Evolutionary conservation across 2,329 filamentous ascomycete genomes (phyloP), one percentile per base, ranked within the genome.

Genomic region (Pseudogymnoascus sp.): DNA sequence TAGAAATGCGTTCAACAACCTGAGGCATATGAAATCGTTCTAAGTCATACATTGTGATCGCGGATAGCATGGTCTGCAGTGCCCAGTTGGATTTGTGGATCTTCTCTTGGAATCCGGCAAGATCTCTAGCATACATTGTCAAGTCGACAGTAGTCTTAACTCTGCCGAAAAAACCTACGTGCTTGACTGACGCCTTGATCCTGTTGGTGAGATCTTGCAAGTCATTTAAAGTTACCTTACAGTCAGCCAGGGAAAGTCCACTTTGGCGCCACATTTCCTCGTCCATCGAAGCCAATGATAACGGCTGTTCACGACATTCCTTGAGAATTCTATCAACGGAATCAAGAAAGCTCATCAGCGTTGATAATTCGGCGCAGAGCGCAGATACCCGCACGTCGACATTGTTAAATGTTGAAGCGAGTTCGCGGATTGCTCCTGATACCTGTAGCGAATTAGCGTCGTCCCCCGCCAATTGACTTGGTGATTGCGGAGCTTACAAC

Each of bases 31-130:
- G 5, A 15, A 41, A 9, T 17, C 15, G 4, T 12, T 15, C 48
- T 33, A 15, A 4, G 15, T 35, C 65, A 61, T 51, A 68, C 63
- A 71, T 65, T 8, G 62, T 67, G 55, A 72, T 68, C 5, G 69
- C 66, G 27, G 67, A 66, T 2, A 71, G 61, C 44, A 71, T 69
- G 2, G 69, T 71, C 59, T 71, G 70, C 38, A 72, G 60, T 2
- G 68, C 68, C 42, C 65, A 68, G 17, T 70, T 71, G 10, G 66
- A 68, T 60, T 70, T 68, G 55, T 68, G 65, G 33, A 72, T 66
- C 58, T 67, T 69, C 62, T 71, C 70, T 9, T 65, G 64, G 51
- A 68, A 67, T 0, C 63, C 62, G 9, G 61, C 55, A 7, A 72
- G 58, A 0, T 68, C 67, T 33, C 38, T 42, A 21, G 66, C 64